Evolutionary conservation across 306 rosid species (phyloP).

Genomic region (Prunus persica): Prunus_persica_NCBIv2 NC_034012.1:2229001-2229500

Average conservation of each 20-base stretch:
- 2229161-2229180: background rate
- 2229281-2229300: slow-evolving; percentile 94
- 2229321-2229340: slow-evolving; percentile 98
- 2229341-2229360: slow-evolving; percentile 93
- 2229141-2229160: background rate
- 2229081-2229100: slow-evolving; percentile 9
- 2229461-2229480: slow-evolving; percentile 62
- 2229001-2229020: slow-evolving; percentile 98
- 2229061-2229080: slow-evolving; percentile 37
- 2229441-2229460: slow-evolving; percentile 76
- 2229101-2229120: background rate
- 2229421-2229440: slow-evolving; percentile 92
- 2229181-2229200: background rate
- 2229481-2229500: slow-evolving; percentile 70
- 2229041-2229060: slow-evolving; percentile 76
- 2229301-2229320: slow-evolving; percentile 90
- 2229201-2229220: background rate
- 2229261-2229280: slow-evolving; percentile 94
- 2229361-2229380: slow-evolving; percentile 92
- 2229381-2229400: slow-evolving; percentile 94
- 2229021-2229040: slow-evolving; percentile 95
- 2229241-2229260: slow-evolving; percentile 58
- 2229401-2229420: slow-evolving; percentile 96
- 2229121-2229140: background rate
- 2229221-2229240: background rate